phyloP scores from a whole-genome alignment of 2,329 filamentous ascomycete genomes.

The Orbilia blumenaviensis region DNA sequence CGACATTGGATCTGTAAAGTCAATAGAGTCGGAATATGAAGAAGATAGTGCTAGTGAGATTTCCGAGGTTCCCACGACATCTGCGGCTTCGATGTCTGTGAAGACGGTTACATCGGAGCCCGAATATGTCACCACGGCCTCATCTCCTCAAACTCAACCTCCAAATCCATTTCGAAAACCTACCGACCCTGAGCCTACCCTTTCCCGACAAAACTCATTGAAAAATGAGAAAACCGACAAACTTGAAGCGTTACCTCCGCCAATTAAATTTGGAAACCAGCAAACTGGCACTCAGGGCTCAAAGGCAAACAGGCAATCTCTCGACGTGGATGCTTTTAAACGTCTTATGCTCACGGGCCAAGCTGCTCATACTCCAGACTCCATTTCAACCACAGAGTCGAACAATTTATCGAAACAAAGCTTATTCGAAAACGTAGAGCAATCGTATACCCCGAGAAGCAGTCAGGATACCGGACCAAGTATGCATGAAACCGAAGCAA shows the following conservation, averaged over 20 bases:
- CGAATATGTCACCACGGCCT: slow-evolving; percentile 15
- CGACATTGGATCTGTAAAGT: slow-evolving; percentile 25
- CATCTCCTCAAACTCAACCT: slow-evolving; percentile 17
- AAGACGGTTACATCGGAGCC: slow-evolving; percentile 36
- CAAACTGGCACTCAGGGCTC: slow-evolving; percentile 58
- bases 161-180: slow-evolving; percentile 50
- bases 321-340: slow-evolving; percentile 82
- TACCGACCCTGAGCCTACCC: slow-evolving; percentile 3
- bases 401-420: slow-evolving; percentile 57
- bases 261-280: slow-evolving; percentile 57
- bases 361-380: slow-evolving; percentile 59
- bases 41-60: slow-evolving; percentile 33
- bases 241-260: slow-evolving; percentile 39
- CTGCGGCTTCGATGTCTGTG: slow-evolving; percentile 20
- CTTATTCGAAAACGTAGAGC: slow-evolving; percentile 21
- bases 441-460: slow-evolving; percentile 33
- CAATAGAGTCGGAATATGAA: slow-evolving; percentile 44
- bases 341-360: slow-evolving; percentile 78
- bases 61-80: slow-evolving; percentile 27
- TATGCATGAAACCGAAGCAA: slow-evolving; percentile 13
- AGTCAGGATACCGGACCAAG: slow-evolving; percentile 39
- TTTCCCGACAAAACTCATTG: not conserved
- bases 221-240: slow-evolving; percentile 59
- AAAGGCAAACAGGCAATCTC: slow-evolving; percentile 60
- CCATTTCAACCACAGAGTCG: slow-evolving; percentile 58